Percentiles rank a stretch among this genome's conserved stretches.
Conservation (phyloP, 805 yeast species). For the Suhomyces vadensis region DNA sequence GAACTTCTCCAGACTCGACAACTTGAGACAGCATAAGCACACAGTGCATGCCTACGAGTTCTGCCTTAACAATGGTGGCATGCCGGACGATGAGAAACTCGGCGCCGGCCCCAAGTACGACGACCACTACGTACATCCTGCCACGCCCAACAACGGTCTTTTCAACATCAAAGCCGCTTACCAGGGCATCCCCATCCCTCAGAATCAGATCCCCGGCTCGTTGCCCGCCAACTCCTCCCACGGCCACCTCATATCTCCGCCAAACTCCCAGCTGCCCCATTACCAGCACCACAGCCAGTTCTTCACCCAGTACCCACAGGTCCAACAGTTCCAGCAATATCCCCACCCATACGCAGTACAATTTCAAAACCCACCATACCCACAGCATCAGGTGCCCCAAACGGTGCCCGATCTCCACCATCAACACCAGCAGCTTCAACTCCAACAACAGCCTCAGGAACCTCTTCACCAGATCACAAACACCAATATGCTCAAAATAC, state of each 20-base stretch:
- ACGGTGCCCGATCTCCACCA: not conserved
- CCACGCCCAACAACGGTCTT: slow-evolving; percentile 14
- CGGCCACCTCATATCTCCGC: slow-evolving; percentile 24
- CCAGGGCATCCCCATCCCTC: slow-evolving; percentile 1
- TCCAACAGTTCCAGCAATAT: slow-evolving; percentile 20
- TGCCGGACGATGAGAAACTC: slow-evolving; percentile 3
- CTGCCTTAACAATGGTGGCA: slow-evolving; percentile 13
- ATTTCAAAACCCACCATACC: slow-evolving; percentile 1
- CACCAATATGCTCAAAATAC: slow-evolving; percentile 18
- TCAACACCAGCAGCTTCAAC: not conserved
- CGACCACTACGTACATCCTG: slow-evolving; percentile 9
- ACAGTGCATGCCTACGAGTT: slow-evolving; percentile 55
- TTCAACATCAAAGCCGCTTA: slow-evolving; percentile 5
- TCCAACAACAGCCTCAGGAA: not conserved
- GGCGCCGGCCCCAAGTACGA: not conserved
- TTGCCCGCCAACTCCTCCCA: not conserved
- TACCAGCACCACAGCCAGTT: slow-evolving; percentile 13
- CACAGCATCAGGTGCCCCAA: slow-evolving; percentile 1
- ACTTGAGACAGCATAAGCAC: slow-evolving; percentile 87
- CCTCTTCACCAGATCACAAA: not conserved
- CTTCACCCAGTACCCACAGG: not conserved
- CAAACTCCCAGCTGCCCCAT: slow-evolving; percentile 27
- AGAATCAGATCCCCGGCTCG: not conserved
- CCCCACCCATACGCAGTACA: slow-evolving; percentile 5
- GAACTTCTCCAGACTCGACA: slow-evolving; percentile 80